These are phyloP conservation scores for Neurospora sp. DNA, from an alignment of 2,329 filamentous ascomycete genomes.

Conservation along the genomic window DNA sequence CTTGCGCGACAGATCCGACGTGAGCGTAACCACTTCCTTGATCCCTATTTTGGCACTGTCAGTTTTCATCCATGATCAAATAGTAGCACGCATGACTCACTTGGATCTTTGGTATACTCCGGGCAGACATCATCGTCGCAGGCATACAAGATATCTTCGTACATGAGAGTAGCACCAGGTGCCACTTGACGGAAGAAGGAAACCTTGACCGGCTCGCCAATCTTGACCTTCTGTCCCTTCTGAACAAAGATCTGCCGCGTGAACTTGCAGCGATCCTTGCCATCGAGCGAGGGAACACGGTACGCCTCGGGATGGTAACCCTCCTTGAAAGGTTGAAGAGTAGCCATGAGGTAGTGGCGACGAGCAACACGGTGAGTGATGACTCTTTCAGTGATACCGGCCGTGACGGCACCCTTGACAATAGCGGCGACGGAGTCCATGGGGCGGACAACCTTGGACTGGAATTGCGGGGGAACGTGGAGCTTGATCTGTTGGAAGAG, in stretches of 20 bases:
- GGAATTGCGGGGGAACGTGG: slow-evolving; percentile 95
- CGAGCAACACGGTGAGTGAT: slow-evolving; percentile 95
- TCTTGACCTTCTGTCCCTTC: slow-evolving; percentile 98
- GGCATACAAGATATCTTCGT: slow-evolving; percentile 95
- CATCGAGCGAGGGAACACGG: slow-evolving; percentile 90
- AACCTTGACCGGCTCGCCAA: slow-evolving; percentile 96
- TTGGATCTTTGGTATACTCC: slow-evolving; percentile 97
- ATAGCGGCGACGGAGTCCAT: slow-evolving; percentile 99
- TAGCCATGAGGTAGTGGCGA: slow-evolving; percentile 98
- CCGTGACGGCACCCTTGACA: slow-evolving; percentile 95
- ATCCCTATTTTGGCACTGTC: slow-evolving; percentile 55
- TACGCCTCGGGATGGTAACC: slow-evolving; percentile 98
- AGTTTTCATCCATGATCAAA: slow-evolving; percentile 5
- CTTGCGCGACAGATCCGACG: slow-evolving; percentile 92
- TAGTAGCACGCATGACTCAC: slow-evolving; percentile 49
- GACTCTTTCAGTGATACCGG: slow-evolving; percentile 93
- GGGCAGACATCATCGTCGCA: slow-evolving; percentile 98
- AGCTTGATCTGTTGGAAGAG: slow-evolving; percentile 99
- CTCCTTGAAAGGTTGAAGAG: slow-evolving; percentile 96
- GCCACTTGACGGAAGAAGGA: slow-evolving; percentile 98
- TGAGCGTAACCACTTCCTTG: slow-evolving; percentile 97
- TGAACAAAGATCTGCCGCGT: slow-evolving; percentile 97
- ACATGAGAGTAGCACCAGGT: slow-evolving; percentile 95
- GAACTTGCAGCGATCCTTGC: slow-evolving; percentile 97
- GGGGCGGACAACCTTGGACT: slow-evolving; percentile 92